Evolutionary conservation across 345 rosid genomes (phyloP).

Genomic region (Cardamine chenopodiifolia): DNA sequence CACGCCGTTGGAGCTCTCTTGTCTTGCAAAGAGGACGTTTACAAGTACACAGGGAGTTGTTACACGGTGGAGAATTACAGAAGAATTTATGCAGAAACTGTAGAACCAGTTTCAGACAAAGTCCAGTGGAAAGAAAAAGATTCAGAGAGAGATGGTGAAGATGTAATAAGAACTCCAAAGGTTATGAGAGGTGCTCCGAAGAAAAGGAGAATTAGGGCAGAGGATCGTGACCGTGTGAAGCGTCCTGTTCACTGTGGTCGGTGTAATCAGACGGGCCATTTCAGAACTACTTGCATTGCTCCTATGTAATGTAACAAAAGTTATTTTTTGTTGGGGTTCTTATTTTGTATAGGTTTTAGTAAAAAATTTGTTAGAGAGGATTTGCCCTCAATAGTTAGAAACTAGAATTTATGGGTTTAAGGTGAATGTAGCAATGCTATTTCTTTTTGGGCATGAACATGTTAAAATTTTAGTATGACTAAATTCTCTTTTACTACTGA

Average conservation of each 20-base stretch:
- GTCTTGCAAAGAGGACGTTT: constrained; percentile 79
- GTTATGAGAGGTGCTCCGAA: constrained; percentile 61
- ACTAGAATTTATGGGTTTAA: neutral
- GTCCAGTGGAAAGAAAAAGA: constrained; percentile 62
- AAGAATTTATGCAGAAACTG: constrained; percentile 67
- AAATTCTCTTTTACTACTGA: neutral
- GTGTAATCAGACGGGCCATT: constrained; percentile 93
- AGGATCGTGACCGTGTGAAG: constrained; percentile 66
- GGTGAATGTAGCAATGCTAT: neutral
- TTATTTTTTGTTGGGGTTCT: neutral
- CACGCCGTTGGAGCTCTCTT: constrained; percentile 83
- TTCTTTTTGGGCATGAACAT: neutral
- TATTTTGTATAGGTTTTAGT: constrained; percentile 23
- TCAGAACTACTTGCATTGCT: constrained; percentile 91
- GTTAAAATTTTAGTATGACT: neutral
- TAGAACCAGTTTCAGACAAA: constrained; percentile 87
- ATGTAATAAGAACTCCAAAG: constrained; percentile 67
- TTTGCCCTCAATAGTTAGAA: too few species aligned
- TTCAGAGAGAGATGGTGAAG: constrained; percentile 41
- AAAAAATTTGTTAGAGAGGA: neutral
- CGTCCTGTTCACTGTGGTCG: constrained; percentile 87
- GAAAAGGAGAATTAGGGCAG: constrained; percentile 64
- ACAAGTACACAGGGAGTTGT: constrained; percentile 69
- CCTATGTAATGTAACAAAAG: constrained; percentile 53
- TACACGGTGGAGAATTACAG: constrained; percentile 82